phyloP scores from a whole-genome alignment of 2,329 filamentous ascomycete genomes.

The Xylaria sp. region DNA sequence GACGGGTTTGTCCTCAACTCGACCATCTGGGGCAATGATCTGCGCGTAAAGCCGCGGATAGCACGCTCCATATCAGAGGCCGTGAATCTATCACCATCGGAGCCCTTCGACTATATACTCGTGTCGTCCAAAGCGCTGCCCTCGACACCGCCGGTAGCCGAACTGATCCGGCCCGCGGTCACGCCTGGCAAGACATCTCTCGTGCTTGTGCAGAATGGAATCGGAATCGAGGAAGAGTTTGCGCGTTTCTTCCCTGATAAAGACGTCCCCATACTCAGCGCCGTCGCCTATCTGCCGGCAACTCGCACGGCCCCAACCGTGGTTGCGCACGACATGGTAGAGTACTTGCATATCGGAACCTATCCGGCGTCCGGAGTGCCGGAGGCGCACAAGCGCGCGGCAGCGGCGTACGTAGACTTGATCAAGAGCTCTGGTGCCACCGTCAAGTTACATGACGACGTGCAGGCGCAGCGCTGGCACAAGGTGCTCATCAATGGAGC shows the following conservation, averaged over 20 bases:
- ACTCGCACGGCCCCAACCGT: slow-evolving; percentile 45
- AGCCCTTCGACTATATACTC: slow-evolving; percentile 29
- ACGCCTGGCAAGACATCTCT: slow-evolving; percentile 38
- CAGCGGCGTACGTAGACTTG: slow-evolving; percentile 37
- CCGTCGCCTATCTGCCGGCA: slow-evolving; percentile 48
- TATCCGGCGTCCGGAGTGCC: slow-evolving; percentile 36
- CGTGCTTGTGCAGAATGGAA: slow-evolving; percentile 54
- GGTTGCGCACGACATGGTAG: slow-evolving; percentile 40
- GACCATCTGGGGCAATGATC: slow-evolving; percentile 27
- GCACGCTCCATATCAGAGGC: slow-evolving; percentile 30
- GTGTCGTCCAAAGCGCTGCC: slow-evolving; percentile 28
- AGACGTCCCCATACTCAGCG: slow-evolving; percentile 42
- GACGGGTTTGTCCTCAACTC: slow-evolving; percentile 32
- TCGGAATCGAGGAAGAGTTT: slow-evolving; percentile 50
- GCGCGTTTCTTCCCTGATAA: slow-evolving; percentile 41
- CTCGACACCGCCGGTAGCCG: slow-evolving; percentile 24
- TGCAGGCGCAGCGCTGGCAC: slow-evolving; percentile 49
- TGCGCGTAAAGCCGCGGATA: slow-evolving; percentile 27
- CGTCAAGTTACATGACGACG: slow-evolving; percentile 40
- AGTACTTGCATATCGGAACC: slow-evolving; percentile 45
- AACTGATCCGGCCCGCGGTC: slow-evolving; percentile 29
- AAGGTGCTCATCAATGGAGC: slow-evolving; percentile 52
- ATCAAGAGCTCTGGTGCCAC: slow-evolving; percentile 40
- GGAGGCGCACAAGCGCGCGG: slow-evolving; percentile 28
- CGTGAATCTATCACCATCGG: slow-evolving; percentile 13